These are phyloP conservation scores for Amylostereum chailletii DNA, from an alignment of 1,284 basidiomycete species.

Conservation along the genomic window DNA sequence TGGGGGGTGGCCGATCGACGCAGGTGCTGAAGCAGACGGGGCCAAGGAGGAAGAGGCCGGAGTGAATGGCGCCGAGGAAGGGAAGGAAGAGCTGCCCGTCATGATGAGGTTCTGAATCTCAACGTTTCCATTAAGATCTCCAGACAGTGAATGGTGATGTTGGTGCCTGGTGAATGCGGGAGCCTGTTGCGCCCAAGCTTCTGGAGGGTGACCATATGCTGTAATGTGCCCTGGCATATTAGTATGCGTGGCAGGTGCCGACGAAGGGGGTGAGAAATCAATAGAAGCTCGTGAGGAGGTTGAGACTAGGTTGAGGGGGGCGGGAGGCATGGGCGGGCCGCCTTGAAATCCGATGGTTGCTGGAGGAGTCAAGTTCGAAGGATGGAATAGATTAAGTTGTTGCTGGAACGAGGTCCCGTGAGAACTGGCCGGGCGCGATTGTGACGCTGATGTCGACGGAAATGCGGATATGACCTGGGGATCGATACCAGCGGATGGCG, in stretches of 20 bases:
- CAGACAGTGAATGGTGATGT: conserved; percentile 22
- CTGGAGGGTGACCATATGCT: conserved; percentile 10
- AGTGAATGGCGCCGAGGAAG: conserved; percentile 11
- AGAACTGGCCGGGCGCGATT: conserved; percentile 36
- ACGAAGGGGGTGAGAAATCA: conserved; percentile 10
- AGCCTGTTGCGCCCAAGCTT: conserved; percentile 6
- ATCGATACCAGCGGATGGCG: conserved; percentile 2
- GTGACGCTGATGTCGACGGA: conserved; percentile 23
- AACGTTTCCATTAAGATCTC: conserved; percentile 9
- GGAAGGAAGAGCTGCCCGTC: conserved; percentile 6
- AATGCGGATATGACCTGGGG: conserved; percentile 15
- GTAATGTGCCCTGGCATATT: conserved; percentile 19
- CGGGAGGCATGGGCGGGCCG: conserved; percentile 4
- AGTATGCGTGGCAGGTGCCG: conserved; percentile 12
- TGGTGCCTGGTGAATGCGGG: conserved; percentile 8
- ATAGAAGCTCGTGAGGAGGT: conserved; percentile 4
- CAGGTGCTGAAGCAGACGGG: conserved; percentile 6
- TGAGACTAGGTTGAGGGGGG: conserved; percentile 11
- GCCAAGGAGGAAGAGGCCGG: conserved; percentile 9
- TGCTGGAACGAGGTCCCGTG: conserved; percentile 21
- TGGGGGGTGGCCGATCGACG: conserved; percentile 15
- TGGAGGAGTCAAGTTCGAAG: conserved; percentile 11
- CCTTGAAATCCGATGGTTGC: conserved; percentile 14
- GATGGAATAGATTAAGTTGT: conserved; percentile 16
- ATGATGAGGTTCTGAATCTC: conserved; percentile 11